Conservation (phyloP, 495 filamentous ascomycete genomes). For the Daldinia vernicosa region DNA sequence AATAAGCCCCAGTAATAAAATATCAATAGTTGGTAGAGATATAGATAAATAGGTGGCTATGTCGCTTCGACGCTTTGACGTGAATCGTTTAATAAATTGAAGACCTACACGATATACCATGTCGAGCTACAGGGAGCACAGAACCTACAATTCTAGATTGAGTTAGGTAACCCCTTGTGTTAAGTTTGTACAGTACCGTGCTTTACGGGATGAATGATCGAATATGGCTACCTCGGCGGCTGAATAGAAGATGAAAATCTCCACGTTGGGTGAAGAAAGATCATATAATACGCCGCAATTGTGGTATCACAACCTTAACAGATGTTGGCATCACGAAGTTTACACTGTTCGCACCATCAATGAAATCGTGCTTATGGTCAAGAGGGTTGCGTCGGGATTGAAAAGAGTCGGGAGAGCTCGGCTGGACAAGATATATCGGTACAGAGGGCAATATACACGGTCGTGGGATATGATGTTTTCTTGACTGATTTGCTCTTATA, state of each 20-base stretch:
- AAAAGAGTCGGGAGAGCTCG: slow-evolving; percentile 4
- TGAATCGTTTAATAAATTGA: not conserved
- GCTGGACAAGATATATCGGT: slow-evolving; percentile 3
- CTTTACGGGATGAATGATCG: not conserved
- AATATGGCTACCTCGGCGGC: not conserved
- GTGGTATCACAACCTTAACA: not conserved
- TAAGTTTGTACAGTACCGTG: not conserved
- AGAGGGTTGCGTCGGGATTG: slow-evolving; percentile 1
- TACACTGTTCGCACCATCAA: not conserved
- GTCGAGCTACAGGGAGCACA: not conserved
- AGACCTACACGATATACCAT: too few species aligned
- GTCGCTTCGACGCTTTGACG: not conserved
- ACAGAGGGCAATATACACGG: slow-evolving; percentile 8
- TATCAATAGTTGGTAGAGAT: not conserved
- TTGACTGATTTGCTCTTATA: slow-evolving; percentile 34
- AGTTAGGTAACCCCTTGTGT: not conserved
- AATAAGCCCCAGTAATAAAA: too few species aligned
- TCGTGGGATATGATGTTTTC: slow-evolving; percentile 27
- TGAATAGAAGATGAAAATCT: not conserved
- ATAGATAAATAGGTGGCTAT: not conserved
- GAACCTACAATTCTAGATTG: not conserved
- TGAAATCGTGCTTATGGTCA: not conserved
- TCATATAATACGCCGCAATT: slow-evolving; percentile 4
- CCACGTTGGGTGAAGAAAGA: not conserved
- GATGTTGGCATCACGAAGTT: not conserved